Base-by-base conservation (phyloP, 768 basidiomycete species). In the Kwoniella pini region DNA sequence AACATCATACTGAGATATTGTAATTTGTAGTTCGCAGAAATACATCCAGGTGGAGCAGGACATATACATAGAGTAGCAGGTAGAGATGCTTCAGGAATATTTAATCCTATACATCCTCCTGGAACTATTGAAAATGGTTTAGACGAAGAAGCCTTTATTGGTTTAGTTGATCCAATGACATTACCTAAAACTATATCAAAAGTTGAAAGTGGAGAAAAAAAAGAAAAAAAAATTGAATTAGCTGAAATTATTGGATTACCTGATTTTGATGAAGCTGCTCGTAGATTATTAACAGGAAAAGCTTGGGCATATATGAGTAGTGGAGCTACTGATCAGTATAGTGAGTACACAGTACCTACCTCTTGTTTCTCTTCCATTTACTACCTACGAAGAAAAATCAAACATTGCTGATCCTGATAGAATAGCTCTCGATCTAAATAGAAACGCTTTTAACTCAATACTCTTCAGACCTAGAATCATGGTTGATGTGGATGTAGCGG, bases 391-490 rank as follows among this genome's bases (percentile, higher is more conserved):
- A 10, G 4, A 22, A 26, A 13, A 22, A 27, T 50, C 24, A 24
- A 19, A 7, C 28, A 30, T 15, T 30, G 48, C 48, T 50, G 48
- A 50, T 17, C 10, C 43, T 59, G 27, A 50, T 44, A 4, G 10
- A 22, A 1, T 38, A 71, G 72, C 72, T 5, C 68, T 74, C 33
- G 74, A 65, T 19, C 54, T 74, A 13, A 74, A 70, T 54, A 60
- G 73, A 22, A 57, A 62, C 1, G 60, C 74, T 0, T 78, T 65
- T 60, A 74, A 77, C 54, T 60, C 69, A 27, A 69, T 79, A 55
- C 68, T 79, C 48, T 79, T 80, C 71, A 64, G 76, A 15, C 79
- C 79, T 2, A 59, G 78, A n/a, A 66, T 76, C 11, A 62, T 80
- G 48, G 57, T 70, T n/a, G 70, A 79, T 54, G 78, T 80, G 0